Evolutionary conservation across 768 basidiomycete species (phyloP).

Genomic region (Russula dissimulans): DNA sequence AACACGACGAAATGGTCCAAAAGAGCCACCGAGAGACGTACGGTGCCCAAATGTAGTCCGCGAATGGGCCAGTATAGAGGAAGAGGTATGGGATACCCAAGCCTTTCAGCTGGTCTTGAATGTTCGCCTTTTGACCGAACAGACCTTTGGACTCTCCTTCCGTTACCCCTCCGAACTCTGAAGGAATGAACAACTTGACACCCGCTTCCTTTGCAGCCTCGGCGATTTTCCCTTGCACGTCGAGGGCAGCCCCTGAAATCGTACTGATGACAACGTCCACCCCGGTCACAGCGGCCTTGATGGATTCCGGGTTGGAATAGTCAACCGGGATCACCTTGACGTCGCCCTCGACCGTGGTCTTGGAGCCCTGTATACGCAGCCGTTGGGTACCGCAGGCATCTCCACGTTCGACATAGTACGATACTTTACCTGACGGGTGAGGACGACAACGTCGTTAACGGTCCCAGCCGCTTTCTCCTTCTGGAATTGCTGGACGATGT

Average conservation of each 20-base stretch:
- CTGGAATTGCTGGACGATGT: conserved; percentile 8
- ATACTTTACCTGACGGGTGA: conserved; percentile 10
- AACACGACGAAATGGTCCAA: not conserved
- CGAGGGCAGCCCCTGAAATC: conserved; percentile 2
- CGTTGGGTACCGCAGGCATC: not conserved
- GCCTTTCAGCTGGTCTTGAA: conserved; percentile 3
- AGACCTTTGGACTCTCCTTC: conserved; percentile 7
- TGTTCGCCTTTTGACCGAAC: not conserved
- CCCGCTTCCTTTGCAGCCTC: conserved; percentile 22
- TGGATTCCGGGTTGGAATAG: conserved; percentile 7
- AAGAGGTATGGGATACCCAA: conserved; percentile 11
- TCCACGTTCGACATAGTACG: too few relatives aligned
- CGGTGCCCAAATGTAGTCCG: conserved; percentile 8
- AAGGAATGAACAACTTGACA: conserved; percentile 27
- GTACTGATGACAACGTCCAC: conserved; percentile 17
- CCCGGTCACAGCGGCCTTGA: conserved; percentile 4
- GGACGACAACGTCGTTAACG: conserved; percentile 12
- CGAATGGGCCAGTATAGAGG: conserved; percentile 18
- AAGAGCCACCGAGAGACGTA: not conserved
- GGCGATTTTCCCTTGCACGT: conserved; percentile 17
- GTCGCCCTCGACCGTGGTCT: not conserved
- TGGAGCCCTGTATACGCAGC: not conserved
- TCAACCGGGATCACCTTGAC: conserved; percentile 12
- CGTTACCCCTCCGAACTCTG: conserved; percentile 24
- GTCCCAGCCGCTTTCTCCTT: conserved; percentile 5